Conservation (phyloP, 2,329 filamentous ascomycete genomes). For the Calonectria honghensis region DNA sequence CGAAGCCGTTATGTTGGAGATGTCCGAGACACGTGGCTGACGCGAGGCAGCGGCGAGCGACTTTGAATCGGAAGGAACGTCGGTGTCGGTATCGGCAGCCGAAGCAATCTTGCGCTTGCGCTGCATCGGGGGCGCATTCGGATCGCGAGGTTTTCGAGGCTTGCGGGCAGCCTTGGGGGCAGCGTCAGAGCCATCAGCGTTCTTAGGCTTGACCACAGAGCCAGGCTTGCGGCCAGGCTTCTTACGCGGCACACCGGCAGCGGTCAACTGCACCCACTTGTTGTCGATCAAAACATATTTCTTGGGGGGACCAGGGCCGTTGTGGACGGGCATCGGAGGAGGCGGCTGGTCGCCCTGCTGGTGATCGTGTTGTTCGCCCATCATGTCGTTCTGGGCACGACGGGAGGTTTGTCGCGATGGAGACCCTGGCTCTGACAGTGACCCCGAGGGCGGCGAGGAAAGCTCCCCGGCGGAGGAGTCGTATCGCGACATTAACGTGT, state of each 20-base stretch:
- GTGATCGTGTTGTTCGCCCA: conserved; percentile 60
- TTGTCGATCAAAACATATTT: conserved; percentile 62
- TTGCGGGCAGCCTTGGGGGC: conserved; percentile 68
- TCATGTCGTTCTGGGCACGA: conserved; percentile 62
- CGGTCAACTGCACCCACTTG: conserved; percentile 70
- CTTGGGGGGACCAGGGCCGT: conserved; percentile 54
- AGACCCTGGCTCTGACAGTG: conserved; percentile 70
- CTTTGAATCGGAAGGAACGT: conserved; percentile 60
- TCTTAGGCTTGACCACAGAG: conserved; percentile 69
- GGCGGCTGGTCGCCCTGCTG: conserved; percentile 47
- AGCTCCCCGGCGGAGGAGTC: conserved; percentile 70
- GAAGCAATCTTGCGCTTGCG: conserved; percentile 73
- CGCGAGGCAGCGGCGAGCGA: conserved; percentile 56
- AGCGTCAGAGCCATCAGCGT: conserved; percentile 60
- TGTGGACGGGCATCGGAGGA: conserved; percentile 50
- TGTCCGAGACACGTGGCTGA: conserved; percentile 51
- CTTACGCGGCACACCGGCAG: conserved; percentile 75
- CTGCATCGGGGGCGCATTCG: conserved; percentile 73
- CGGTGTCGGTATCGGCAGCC: conserved; percentile 61
- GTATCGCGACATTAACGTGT: conserved; percentile 63
- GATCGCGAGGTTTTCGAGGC: conserved; percentile 75
- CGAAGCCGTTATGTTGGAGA: conserved; percentile 51
- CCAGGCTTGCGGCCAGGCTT: conserved; percentile 81
- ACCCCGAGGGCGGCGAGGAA: conserved; percentile 71
- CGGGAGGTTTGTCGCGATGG: conserved; percentile 62